phyloP scores from a whole-genome alignment of 169 alveolate genomes.

The Sarcocystis neurona region DNA sequence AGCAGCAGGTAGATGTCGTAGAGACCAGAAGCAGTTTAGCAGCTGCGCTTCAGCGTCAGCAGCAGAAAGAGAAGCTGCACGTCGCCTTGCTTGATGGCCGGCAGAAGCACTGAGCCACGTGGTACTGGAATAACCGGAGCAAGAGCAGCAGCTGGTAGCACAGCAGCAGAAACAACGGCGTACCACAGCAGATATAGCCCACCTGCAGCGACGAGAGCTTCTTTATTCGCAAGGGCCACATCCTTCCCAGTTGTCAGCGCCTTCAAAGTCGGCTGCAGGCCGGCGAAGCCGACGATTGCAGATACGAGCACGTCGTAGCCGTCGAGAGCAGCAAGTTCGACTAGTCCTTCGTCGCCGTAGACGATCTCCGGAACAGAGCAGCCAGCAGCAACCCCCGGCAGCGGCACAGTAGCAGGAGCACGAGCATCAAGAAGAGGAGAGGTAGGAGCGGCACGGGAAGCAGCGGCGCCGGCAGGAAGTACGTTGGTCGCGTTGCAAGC shows the following conservation, averaged over 20 bases:
- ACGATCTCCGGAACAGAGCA: slow-evolving; percentile 3
- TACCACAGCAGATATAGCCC: neutral
- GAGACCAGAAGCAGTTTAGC: no score
- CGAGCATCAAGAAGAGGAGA: no score
- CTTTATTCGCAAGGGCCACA: slow-evolving; percentile 84
- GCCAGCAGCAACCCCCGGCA: no score
- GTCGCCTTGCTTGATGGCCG: no score
- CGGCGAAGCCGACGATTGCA: slow-evolving; percentile 85
- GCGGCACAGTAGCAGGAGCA: no score
- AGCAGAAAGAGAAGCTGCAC: no score
- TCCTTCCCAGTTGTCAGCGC: slow-evolving; percentile 80
- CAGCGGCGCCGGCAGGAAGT: no score
- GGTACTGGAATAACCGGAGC: neutral
- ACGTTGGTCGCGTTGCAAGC: no score
- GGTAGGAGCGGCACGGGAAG: no score
- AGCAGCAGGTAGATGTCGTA: no score
- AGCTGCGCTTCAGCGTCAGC: neutral
- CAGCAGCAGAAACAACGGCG: neutral
- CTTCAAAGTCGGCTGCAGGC: slow-evolving; percentile 82
- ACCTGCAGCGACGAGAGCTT: slow-evolving; percentile 86
- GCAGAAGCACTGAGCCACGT: neutral
- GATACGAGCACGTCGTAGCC: slow-evolving; percentile 76
- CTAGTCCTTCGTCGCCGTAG: slow-evolving; percentile 48
- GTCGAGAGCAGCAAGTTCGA: slow-evolving; percentile 65
- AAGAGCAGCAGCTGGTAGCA: neutral